Base-by-base conservation (phyloP, 2,329 filamentous ascomycete genomes). In the Trichoderma atroviride region DNA sequence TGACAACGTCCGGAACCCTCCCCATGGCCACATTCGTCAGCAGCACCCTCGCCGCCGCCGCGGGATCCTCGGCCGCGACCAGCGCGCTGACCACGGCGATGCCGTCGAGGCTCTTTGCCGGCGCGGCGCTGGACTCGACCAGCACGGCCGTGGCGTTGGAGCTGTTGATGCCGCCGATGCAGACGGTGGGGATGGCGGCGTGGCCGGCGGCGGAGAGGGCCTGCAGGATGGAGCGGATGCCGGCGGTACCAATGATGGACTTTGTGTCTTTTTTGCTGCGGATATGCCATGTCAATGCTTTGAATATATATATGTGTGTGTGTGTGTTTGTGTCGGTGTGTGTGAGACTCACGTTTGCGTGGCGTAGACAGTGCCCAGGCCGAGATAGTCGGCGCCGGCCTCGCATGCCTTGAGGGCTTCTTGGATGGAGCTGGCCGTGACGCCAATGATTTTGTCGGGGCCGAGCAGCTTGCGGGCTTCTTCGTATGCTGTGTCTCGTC, bases 61-160 rank as follows among this genome's bases (percentile, higher is more conserved):
- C 85, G 0, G 94, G 91, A 69, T 94, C 86, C 0, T 82, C 70
- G 0, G 93, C 89, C 0, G 89, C 89, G 76, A 98, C 87, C 76
- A 98, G 92, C 72, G 94, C 95, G 79, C 93, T 96, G 58, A 97
- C 94, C 55, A 98, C 87, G 0, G 95, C 95, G 55, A 97, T 87
- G 33, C 95, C 95, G 75, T 95, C 89, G 11, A 97, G 85, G 2
- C 80, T 77, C 76, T 92, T 93, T 3, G 78, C 75, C 0, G 82
- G 76, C 0, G 84, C 75, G 16, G 76, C 75, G 58, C 70, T 73
- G 70, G 89, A 91, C 79, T 95, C 92, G 77, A 90, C 90, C 19
- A 95, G 79, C 5, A 97, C 89, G 29, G 89, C 85, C 72, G 92
- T 89, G 5, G 91, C 82, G 77, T 97, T 98, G 70, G 85, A 84